Evolutionary conservation across 1,284 basidiomycete species (phyloP).

Genomic region (Pulveroboletus sp.): DNA sequence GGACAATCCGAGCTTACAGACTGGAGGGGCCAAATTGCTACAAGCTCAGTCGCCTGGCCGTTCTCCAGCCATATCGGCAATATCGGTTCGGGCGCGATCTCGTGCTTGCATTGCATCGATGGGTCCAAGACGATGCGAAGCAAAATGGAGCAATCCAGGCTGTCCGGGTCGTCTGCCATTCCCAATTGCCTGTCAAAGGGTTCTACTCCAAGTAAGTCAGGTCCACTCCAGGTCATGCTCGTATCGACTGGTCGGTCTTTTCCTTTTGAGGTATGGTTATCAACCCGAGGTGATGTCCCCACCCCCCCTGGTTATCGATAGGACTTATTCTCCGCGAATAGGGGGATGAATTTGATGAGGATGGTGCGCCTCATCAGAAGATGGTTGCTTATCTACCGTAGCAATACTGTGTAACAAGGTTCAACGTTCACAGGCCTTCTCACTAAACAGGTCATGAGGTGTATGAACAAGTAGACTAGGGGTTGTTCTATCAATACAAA

Average conservation of each 20-base stretch:
- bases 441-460: slow-evolving; percentile 23
- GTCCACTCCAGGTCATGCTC: slow-evolving; percentile 7
- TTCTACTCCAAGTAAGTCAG: slow-evolving; percentile 71
- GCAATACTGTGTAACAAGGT: slow-evolving; percentile 20
- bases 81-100: slow-evolving; percentile 61
- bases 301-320: slow-evolving; percentile 14
- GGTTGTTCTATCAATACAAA: slow-evolving; percentile 41
- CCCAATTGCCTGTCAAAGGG: slow-evolving; percentile 63
- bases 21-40: slow-evolving; percentile 40
- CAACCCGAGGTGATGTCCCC: slow-evolving; percentile 45
- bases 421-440: slow-evolving; percentile 16
- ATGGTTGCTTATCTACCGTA: slow-evolving; percentile 56
- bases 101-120: slow-evolving; percentile 56
- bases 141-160: slow-evolving; percentile 27
- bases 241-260: slow-evolving; percentile 7
- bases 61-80: slow-evolving; percentile 61
- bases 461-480: slow-evolving; percentile 34
- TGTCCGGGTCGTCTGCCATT: slow-evolving; percentile 52
- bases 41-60: slow-evolving; percentile 67
- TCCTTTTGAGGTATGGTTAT: slow-evolving; percentile 61
- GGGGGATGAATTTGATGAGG: slow-evolving; percentile 77
- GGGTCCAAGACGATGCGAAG: slow-evolving; percentile 44
- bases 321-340: slow-evolving; percentile 31
- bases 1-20: slow-evolving; percentile 49
- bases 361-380: slow-evolving; percentile 75